Evolutionary conservation across 306 rosid genomes (phyloP).

Genomic region (Oxytropis ochrocephala): DNA sequence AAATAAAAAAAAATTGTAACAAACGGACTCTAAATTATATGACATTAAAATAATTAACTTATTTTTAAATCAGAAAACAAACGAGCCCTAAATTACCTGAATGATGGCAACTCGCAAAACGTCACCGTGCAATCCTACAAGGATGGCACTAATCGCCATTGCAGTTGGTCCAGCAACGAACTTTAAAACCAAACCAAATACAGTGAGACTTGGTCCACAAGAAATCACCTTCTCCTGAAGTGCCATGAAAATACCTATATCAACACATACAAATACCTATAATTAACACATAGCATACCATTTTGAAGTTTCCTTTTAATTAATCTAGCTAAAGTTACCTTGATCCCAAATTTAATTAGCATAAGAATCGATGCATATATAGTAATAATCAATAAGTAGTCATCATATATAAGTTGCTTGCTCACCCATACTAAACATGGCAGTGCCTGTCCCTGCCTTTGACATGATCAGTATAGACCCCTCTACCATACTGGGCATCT

Average conservation of each 20-base stretch:
- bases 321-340: background rate
- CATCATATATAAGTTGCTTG: background rate
- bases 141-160: slow-evolving; percentile 70
- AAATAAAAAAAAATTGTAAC: too few relatives aligned
- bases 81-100: too few relatives aligned
- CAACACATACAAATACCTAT: background rate
- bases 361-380: too few relatives aligned
- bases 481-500: slow-evolving; percentile 71
- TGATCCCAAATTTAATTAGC: background rate
- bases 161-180: slow-evolving; percentile 94
- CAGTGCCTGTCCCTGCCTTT: slow-evolving; percentile 81
- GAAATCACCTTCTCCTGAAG: slow-evolving; percentile 69
- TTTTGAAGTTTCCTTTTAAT: background rate
- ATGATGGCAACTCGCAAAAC: slow-evolving; percentile 75
- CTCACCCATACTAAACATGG: slow-evolving; percentile 98
- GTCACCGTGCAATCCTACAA: slow-evolving; percentile 78
- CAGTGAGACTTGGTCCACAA: slow-evolving; percentile 53
- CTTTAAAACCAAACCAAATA: slow-evolving; percentile 68
- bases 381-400: background rate
- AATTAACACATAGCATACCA: background rate
- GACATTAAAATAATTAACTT: too few relatives aligned
- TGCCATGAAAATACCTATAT: slow-evolving; percentile 91
- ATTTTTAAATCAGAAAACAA: too few relatives aligned
- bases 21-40: too few relatives aligned
- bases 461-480: slow-evolving; percentile 82